Percentiles rank a stretch among this genome's conserved stretches.
These are phyloP conservation scores for Ilyonectria destructans DNA, from an alignment of 2,329 filamentous ascomycete species.

Conservation along the genomic window DNA sequence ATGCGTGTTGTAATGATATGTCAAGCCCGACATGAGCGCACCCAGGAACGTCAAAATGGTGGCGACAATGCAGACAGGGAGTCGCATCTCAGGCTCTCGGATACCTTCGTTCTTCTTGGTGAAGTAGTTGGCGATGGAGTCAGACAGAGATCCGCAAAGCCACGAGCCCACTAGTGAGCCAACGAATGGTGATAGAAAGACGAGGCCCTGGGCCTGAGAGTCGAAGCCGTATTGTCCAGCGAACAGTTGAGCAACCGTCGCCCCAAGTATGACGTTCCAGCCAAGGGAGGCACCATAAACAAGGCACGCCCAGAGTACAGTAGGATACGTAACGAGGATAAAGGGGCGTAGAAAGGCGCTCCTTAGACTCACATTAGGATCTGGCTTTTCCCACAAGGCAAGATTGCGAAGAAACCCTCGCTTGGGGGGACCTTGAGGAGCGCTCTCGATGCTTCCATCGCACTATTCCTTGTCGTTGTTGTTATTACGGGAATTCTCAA, in stretches of 20 bases:
- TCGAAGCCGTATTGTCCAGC: slow-evolving; percentile 27
- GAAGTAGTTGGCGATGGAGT: slow-evolving; percentile 27
- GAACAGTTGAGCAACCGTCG: slow-evolving; percentile 29
- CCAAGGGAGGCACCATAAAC: slow-evolving; percentile 26
- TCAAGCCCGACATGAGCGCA: slow-evolving; percentile 18
- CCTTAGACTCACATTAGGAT: slow-evolving; percentile 18
- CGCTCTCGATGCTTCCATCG: slow-evolving; percentile 5
- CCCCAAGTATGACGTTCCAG: slow-evolving; percentile 33
- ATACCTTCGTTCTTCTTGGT: slow-evolving; percentile 30
- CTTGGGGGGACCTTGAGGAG: neutral
- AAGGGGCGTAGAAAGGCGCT: slow-evolving; percentile 25
- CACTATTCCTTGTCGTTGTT: neutral
- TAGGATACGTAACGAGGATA: slow-evolving; percentile 24
- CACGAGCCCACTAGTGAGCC: slow-evolving; percentile 20
- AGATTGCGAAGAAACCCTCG: slow-evolving; percentile 11
- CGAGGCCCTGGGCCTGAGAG: slow-evolving; percentile 26
- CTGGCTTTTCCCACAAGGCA: slow-evolving; percentile 20
- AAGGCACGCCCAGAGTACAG: slow-evolving; percentile 29
- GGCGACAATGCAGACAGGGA: slow-evolving; percentile 23
- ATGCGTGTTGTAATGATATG: slow-evolving; percentile 24
- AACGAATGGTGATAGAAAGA: slow-evolving; percentile 29
- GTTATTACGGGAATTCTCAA: neutral
- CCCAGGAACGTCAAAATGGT: slow-evolving; percentile 19
- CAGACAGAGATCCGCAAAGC: slow-evolving; percentile 26
- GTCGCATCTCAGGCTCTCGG: slow-evolving; percentile 28